Evolutionary conservation across 1,284 basidiomycete genomes (phyloP), one percentile per base, ranked within the genome.

Genomic region (Trametes hirsuta): DNA sequence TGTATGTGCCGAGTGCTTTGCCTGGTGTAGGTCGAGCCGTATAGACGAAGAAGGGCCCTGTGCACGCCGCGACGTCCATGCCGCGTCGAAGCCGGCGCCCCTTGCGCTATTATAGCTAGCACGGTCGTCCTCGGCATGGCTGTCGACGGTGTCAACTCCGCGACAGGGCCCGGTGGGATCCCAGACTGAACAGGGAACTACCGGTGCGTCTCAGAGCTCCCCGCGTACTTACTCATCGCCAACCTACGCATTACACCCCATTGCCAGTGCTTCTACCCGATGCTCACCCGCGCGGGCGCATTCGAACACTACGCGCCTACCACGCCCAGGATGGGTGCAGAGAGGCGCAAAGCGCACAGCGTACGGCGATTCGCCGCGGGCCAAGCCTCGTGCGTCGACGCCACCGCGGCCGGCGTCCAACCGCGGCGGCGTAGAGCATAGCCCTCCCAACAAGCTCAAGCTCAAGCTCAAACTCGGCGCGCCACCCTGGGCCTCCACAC

Each of bases 391-490:
- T 30, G 30, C 30, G 30, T 30, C 30, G 30, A 30, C 30, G 30
- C 30, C 30, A 30, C 30, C 30, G 39, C 39, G 39, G 39, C 39
- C 39, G n/a, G n/a, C 39, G 36, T 39, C 35, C 35, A 35, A 10
- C 30, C 30, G 30, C 30, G 46, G 53, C 34, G 46, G 34, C 18
- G 53, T 15, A 1, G 35, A 22, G 47, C 39, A 44, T 48, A 39
- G 46, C 53, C 39, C 11, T 36, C 22, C 21, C 18, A 5, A 47
- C 18, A 35, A 42, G 22, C 25, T 48, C 54, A 55, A 55, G 45
- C 53, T 55, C 54, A 55, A 49, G 47, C 54, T 55, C 46, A 47
- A 18, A 45, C 53, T 39, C 50, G 12, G 53, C 39, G 30, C 12
- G n/a, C 50, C 40, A 21, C 41, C 40, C 50, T 10, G 9, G 12